phyloP scores from a whole-genome alignment of 768 basidiomycete genomes.

The Termitomyces sp. region DNA sequence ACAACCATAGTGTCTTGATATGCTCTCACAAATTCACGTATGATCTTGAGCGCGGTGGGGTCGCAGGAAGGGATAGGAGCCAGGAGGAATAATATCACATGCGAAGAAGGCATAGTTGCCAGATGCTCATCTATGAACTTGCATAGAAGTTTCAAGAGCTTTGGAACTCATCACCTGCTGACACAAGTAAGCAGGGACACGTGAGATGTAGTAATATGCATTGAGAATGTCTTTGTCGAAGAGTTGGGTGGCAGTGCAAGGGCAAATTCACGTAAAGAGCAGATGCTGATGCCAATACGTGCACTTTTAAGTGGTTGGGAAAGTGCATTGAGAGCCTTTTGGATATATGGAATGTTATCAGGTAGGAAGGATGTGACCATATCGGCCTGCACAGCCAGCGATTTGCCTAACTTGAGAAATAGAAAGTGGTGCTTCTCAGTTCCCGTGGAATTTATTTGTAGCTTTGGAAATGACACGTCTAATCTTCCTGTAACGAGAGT shows the following conservation, averaged over 20 bases:
- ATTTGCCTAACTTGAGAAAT: constrained; percentile 88
- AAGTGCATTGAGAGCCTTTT: constrained; percentile 45
- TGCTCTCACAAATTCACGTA: constrained; percentile 32
- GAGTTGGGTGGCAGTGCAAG: constrained; percentile 37
- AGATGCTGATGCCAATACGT: constrained; percentile 27
- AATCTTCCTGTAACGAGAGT: constrained; percentile 65
- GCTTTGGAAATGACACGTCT: constrained; percentile 36
- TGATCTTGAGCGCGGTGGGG: constrained; percentile 20
- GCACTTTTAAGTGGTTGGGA: constrained; percentile 48
- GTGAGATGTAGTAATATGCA: constrained; percentile 44
- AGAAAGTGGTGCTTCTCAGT: constrained; percentile 39
- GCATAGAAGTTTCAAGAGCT: constrained; percentile 20
- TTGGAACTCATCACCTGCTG: constrained; percentile 15
- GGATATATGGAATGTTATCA: constrained; percentile 57
- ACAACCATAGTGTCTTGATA: constrained; percentile 40
- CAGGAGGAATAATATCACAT: constrained; percentile 38
- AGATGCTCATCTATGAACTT: constrained; percentile 37
- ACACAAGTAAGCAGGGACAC: constrained; percentile 37
- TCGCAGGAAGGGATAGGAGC: constrained; percentile 56
- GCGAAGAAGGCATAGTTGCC: constrained; percentile 32
- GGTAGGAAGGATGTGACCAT: constrained; percentile 72
- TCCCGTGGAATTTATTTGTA: constrained; percentile 62
- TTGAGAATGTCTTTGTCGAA: constrained; percentile 37
- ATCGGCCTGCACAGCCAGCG: constrained; percentile 90
- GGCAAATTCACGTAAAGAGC: constrained; percentile 15